Evolutionary conservation across 202 grass and related monocot genomes (phyloP).

Genomic region (Panicum virgatum): DNA sequence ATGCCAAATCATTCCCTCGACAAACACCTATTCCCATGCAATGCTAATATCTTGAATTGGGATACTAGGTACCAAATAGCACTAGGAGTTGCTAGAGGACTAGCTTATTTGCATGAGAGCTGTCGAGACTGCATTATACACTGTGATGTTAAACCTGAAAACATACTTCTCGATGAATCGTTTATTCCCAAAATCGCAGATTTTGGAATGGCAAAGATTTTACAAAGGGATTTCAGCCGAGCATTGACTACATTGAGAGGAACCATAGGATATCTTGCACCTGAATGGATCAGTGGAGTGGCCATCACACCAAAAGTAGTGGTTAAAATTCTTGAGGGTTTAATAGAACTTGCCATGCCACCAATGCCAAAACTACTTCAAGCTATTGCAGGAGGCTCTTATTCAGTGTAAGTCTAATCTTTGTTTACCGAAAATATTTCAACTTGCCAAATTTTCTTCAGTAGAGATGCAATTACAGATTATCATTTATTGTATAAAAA

Average conservation of each 20-base stretch:
- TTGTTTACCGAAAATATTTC: neutral
- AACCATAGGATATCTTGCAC: conserved; percentile 41
- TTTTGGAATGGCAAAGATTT: conserved; percentile 43
- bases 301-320: conserved; percentile 45
- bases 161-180: conserved; percentile 31
- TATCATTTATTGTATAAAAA: too few relatives aligned
- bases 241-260: conserved; percentile 37
- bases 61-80: conserved; percentile 52
- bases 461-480: too few relatives aligned
- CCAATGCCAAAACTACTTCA: conserved; percentile 32
- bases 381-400: conserved; percentile 6
- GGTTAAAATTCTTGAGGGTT: conserved; percentile 18
- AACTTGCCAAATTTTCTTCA: too few relatives aligned
- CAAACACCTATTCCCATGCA: conserved; percentile 43
- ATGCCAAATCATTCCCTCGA: conserved; percentile 58
- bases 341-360: neutral
- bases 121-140: conserved; percentile 50
- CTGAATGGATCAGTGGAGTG: conserved; percentile 39
- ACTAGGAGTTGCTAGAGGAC: conserved; percentile 40
- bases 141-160: conserved; percentile 43
- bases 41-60: conserved; percentile 36
- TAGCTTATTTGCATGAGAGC: conserved; percentile 42
- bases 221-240: conserved; percentile 24
- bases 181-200: conserved; percentile 45
- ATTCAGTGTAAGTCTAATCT: neutral